phyloP scores from a whole-genome alignment of 306 rosid genomes.

The Erythrophleum fordii region DNA sequence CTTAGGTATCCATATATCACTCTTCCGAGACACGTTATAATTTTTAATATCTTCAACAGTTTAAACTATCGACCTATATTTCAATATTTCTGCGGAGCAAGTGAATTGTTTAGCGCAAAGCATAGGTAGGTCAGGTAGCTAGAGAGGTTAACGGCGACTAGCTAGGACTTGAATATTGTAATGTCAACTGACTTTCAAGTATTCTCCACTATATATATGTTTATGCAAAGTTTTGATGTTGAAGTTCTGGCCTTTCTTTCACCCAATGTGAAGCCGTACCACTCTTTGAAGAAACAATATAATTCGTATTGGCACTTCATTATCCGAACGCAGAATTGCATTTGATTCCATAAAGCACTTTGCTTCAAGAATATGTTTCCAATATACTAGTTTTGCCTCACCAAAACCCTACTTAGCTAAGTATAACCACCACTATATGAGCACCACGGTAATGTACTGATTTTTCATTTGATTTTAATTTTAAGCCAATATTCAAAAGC shows the following conservation, averaged over 20 bases:
- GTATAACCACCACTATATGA: not conserved
- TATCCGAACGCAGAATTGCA: slow-evolving; percentile 35
- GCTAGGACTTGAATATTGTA: slow-evolving; percentile 32
- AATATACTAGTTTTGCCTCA: slow-evolving; percentile 27
- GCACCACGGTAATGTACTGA: not conserved
- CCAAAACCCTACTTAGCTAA: not conserved
- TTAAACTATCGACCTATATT: not conserved
- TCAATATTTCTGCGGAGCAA: not conserved
- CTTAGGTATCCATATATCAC: too few relatives aligned
- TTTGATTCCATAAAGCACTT: slow-evolving; percentile 52
- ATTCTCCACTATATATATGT: slow-evolving; percentile 43
- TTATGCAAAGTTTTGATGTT: slow-evolving; percentile 35
- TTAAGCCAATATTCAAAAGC: not conserved
- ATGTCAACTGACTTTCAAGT: slow-evolving; percentile 39
- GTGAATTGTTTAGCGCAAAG: not conserved
- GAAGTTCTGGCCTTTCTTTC: slow-evolving; percentile 30
- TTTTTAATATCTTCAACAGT: not conserved
- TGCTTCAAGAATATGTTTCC: slow-evolving; percentile 42
- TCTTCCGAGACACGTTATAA: too few relatives aligned
- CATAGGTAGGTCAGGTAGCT: slow-evolving; percentile 33
- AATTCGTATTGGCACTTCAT: slow-evolving; percentile 31
- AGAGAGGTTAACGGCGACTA: slow-evolving; percentile 40
- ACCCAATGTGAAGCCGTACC: slow-evolving; percentile 23
- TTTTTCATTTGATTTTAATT: not conserved
- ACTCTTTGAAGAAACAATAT: slow-evolving; percentile 36